Evolutionary conservation across 75 land plant species (phyloP).

Genomic region (Picea sitchensis): DNA sequence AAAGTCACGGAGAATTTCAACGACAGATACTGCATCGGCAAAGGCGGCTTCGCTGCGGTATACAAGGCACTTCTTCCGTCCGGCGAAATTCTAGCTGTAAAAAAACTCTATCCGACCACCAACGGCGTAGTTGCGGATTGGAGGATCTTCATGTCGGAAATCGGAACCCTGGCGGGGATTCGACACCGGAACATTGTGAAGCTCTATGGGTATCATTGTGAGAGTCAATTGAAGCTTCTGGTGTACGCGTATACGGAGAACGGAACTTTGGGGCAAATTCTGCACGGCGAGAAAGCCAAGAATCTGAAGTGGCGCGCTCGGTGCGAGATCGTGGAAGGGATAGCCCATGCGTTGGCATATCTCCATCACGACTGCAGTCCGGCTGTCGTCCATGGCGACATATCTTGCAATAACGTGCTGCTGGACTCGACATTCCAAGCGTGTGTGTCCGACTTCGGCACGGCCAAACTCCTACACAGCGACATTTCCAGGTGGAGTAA

Average conservation of each 20-base stretch:
- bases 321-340: conserved; percentile 29
- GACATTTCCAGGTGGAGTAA: conserved; percentile 30
- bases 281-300: conserved; percentile 21
- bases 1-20: conserved; percentile 43
- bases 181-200: conserved; percentile 56
- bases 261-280: conserved; percentile 38
- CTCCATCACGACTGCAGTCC: conserved; percentile 56
- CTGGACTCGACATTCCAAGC: conserved; percentile 34
- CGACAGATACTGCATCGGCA: conserved; percentile 33
- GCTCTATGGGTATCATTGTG: conserved; percentile 38
- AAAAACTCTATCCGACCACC: conserved; percentile 24
- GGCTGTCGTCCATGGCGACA: conserved; percentile 45
- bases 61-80: conserved; percentile 30
- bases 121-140: neutral
- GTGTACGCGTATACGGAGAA: conserved; percentile 45
- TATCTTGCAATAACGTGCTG: conserved; percentile 42
- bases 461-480: conserved; percentile 27
- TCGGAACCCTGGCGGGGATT: conserved; percentile 36
- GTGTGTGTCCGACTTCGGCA: conserved; percentile 49
- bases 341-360: conserved; percentile 47
- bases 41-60: conserved; percentile 51
- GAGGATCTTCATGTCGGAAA: conserved; percentile 20
- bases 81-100: conserved; percentile 28
- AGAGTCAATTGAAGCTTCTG: conserved; percentile 19
- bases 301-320: conserved; percentile 36